A percentile compares a stretch with the other conserved stretches of the same genome.
Conservation (phyloP, 176 grass and related monocot genomes). For the Phoenix dactylifera region DNA sequence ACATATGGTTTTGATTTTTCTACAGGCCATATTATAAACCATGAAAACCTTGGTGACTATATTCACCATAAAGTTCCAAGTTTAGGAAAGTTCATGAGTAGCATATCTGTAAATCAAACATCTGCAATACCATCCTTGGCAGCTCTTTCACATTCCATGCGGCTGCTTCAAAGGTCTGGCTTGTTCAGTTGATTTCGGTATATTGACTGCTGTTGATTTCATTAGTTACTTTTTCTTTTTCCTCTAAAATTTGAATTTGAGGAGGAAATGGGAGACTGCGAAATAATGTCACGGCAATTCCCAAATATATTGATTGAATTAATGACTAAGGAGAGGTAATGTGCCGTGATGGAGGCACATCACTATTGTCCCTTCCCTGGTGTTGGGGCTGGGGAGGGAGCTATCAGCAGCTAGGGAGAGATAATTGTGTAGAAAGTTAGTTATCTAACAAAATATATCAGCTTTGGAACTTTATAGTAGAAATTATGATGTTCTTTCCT, state of each 20-base stretch:
- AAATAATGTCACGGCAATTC: no score
- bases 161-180: slow-evolving; percentile 50
- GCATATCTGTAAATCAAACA: slow-evolving; percentile 29
- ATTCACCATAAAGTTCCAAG: slow-evolving; percentile 58
- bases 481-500: no score
- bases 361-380: no score
- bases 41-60: slow-evolving; percentile 54
- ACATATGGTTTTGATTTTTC: slow-evolving; percentile 17
- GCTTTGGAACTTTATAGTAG: no score
- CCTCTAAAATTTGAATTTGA: background rate
- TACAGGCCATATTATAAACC: slow-evolving; percentile 43
- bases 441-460: no score
- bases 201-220: background rate
- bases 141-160: slow-evolving; percentile 68
- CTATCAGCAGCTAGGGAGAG: no score
- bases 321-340: no score
- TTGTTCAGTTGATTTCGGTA: background rate
- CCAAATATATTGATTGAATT: no score
- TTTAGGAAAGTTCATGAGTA: slow-evolving; percentile 44
- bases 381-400: no score
- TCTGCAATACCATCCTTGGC: slow-evolving; percentile 45
- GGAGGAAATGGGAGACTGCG: background rate
- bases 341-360: no score
- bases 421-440: no score
- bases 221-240: background rate